Conservation (phyloP, 2,329 filamentous ascomycete species). For the Exophiala alcalophila region DNA sequence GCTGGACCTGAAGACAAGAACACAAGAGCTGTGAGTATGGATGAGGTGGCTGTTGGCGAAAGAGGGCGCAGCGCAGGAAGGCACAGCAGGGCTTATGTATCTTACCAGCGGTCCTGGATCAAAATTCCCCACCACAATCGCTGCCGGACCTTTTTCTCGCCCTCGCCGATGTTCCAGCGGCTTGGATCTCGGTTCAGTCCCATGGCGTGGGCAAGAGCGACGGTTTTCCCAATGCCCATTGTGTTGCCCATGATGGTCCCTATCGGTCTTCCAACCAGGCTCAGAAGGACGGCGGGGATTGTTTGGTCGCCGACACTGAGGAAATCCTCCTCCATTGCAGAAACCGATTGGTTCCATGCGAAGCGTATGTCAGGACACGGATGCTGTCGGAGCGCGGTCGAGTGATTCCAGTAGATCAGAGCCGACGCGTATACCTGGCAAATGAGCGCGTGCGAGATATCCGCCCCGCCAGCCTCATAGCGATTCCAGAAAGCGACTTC, state of each 20-base stretch:
- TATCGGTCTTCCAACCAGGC: background rate
- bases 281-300: background rate
- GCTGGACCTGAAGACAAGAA: conserved; percentile 43
- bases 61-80: conserved; percentile 5
- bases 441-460: background rate
- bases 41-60: no score
- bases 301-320: background rate
- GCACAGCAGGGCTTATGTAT: background rate
- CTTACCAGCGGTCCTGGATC: conserved; percentile 56
- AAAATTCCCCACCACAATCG: conserved; percentile 57
- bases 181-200: conserved; percentile 55
- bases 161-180: conserved; percentile 51
- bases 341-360: background rate
- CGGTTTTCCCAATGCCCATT: conserved; percentile 49
- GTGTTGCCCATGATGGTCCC: conserved; percentile 55
- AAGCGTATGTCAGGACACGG: background rate
- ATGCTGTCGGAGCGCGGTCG: background rate
- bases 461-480: background rate
- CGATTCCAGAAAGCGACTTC: background rate
- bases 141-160: conserved; percentile 53
- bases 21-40: no score
- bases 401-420: background rate
- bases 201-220: conserved; percentile 54
- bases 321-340: background rate
- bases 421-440: background rate